Evolutionary conservation across 2,329 filamentous ascomycete species (phyloP).

Genomic region (Fusarium sp.): DNA sequence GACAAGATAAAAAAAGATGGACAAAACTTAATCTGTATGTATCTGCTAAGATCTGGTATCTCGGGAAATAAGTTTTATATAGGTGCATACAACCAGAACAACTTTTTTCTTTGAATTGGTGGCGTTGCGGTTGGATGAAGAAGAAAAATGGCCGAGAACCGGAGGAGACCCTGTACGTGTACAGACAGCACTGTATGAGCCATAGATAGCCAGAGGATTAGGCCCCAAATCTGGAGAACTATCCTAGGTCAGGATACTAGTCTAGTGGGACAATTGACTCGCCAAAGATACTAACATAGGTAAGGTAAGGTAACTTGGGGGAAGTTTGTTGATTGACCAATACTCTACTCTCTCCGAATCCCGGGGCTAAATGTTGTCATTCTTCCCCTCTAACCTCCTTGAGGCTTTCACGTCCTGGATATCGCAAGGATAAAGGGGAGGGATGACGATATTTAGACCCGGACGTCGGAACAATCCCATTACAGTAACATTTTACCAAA

Average conservation of each 20-base stretch:
- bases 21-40: background rate
- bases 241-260: slow-evolving; percentile 1
- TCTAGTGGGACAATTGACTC: slow-evolving; percentile 24
- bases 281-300: background rate
- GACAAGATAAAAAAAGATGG: background rate
- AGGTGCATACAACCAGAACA: slow-evolving; percentile 4
- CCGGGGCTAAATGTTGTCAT: slow-evolving; percentile 1
- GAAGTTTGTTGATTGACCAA: background rate
- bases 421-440: background rate
- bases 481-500: background rate
- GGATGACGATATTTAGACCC: background rate
- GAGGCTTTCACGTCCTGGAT: background rate
- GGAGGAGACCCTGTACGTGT: slow-evolving; percentile 20
- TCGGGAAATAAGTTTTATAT: background rate
- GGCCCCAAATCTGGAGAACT: slow-evolving; percentile 13
- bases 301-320: background rate
- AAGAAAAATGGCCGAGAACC: slow-evolving; percentile 37
- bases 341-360: background rate
- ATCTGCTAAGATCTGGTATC: background rate
- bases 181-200: slow-evolving; percentile 9
- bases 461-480: background rate
- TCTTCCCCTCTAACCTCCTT: background rate
- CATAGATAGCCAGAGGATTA: slow-evolving; percentile 1
- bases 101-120: slow-evolving; percentile 31
- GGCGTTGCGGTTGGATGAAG: slow-evolving; percentile 29